phyloP scores from a whole-genome alignment of 176 grass and related monocot genomes.

The Aegilops sharonensis region DNA sequence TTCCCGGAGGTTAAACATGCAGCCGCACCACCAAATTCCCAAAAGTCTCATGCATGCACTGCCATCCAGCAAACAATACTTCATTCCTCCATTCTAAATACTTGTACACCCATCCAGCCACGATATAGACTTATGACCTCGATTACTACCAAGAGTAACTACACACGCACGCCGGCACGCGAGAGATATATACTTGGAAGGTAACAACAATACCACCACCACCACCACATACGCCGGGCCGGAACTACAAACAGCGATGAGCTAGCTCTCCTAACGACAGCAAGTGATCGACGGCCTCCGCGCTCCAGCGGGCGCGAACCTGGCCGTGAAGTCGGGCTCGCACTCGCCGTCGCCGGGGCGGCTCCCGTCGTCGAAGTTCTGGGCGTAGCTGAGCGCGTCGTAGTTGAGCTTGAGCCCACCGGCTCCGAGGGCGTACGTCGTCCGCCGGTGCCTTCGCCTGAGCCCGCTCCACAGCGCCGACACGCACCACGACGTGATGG shows the following conservation, averaged over 20 bases:
- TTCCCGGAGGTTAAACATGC: too few relatives aligned
- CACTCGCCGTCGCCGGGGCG: constrained; percentile 29
- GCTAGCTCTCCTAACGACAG: too few relatives aligned
- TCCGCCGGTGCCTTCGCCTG: background rate
- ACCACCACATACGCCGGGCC: too few relatives aligned
- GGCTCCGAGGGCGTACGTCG: constrained; percentile 20
- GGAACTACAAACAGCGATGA: too few relatives aligned
- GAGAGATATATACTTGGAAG: background rate
- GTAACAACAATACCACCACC: background rate
- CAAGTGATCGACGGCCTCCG: background rate
- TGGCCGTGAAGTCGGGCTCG: constrained; percentile 42
- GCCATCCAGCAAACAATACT: background rate
- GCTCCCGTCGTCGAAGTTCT: constrained; percentile 55
- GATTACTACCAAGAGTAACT: background rate
- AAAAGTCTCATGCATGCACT: background rate
- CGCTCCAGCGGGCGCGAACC: constrained; percentile 24
- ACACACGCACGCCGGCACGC: background rate
- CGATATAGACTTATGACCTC: background rate
- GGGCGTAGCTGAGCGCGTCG: constrained; percentile 54
- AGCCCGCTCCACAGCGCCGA: constrained; percentile 41
- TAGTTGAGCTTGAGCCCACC: constrained; percentile 64
- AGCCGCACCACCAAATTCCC: too few relatives aligned
- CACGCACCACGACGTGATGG: constrained; percentile 36
- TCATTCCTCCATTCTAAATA: background rate
- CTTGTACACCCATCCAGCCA: background rate